Base-by-base conservation (phyloP, 2,329 filamentous ascomycete genomes). In the Pseudonectria foliicola region DNA sequence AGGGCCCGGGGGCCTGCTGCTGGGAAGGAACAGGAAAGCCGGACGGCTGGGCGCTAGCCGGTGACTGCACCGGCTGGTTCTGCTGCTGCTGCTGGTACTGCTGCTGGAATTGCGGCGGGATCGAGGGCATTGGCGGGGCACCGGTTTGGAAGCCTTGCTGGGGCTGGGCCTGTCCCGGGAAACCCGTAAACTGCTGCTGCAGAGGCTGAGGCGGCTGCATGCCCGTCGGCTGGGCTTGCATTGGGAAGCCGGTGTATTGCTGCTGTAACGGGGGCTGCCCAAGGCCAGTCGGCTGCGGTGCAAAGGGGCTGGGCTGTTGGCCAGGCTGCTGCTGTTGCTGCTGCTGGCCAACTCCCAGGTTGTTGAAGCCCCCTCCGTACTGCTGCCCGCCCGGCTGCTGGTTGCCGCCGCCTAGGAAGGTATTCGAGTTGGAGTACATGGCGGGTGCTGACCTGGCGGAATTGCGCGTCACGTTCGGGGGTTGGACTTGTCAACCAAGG, bases 361-460 rank as follows among this genome's bases (percentile, higher is more conserved):
- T 55, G 25, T 47, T 57, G 44, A 42, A 70, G 65, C 55, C 64
- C 61, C 48, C 70, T 29, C 52, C 56, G 52, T 57, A 59, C 39
- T 62, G 78, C 45, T 71, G 71, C 46, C 76, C 75, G 35, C 78
- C 77, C 32, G 83, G 84, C 41, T 80, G 83, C 59, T 82, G 77
- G 58, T 81, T 86, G 61, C 73, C 76, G 66, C 80, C 83, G 63
- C 87, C 87, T 54, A 94, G 67, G 63, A 82, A 95, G 46, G 85
- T 81, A 69, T 85, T 93, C 48, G 86, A 85, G 60, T 82, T 86
- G 48, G 87, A 92, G 68, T 86, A 96, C 90, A 95, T 95, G 64
- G 55, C 43, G 46, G 40, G 32, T 18, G 30, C 40, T 21, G 18
- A 8, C 23, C 32, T 39, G 34, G 26, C 32, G 27, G 38, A 39